Evolutionary conservation across 805 yeast genomes (phyloP).

Genomic region (Candida yuanshanica): DNA sequence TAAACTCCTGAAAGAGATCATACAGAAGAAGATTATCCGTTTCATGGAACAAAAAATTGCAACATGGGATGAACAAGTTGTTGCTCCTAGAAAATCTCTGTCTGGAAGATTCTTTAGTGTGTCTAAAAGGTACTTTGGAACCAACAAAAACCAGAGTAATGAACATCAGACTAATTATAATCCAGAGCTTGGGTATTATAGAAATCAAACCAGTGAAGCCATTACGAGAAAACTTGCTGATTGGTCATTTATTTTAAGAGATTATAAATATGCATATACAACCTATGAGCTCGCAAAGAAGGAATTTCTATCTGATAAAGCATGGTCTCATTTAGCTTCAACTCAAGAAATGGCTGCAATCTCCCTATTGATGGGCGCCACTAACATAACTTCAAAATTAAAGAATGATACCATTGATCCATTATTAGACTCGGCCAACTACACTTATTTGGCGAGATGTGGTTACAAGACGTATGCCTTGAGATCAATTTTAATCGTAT

Average conservation of each 20-base stretch:
- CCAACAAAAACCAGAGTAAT: constrained; percentile 17
- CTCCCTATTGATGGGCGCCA: constrained; percentile 57
- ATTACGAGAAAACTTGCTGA: constrained; percentile 80
- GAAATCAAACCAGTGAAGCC: constrained; percentile 62
- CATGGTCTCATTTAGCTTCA: constrained; percentile 76
- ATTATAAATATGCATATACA: constrained; percentile 76
- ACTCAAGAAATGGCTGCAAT: constrained; percentile 85
- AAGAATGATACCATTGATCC: constrained; percentile 42
- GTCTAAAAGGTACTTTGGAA: constrained; percentile 48
- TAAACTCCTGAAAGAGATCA: constrained; percentile 22
- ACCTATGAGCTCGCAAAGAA: constrained; percentile 78
- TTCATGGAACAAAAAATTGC: constrained; percentile 81
- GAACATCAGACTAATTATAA: constrained; percentile 37
- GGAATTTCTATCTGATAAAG: constrained; percentile 71
- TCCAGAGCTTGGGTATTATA: constrained; percentile 50
- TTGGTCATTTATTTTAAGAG: constrained; percentile 87
- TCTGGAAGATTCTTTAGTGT: constrained; percentile 69
- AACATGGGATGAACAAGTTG: constrained; percentile 78
- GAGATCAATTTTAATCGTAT: constrained; percentile 57
- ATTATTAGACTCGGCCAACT: constrained; percentile 56
- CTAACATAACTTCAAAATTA: constrained; percentile 34
- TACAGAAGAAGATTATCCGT: constrained; percentile 49
- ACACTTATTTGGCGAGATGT: constrained; percentile 69
- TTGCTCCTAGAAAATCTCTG: constrained; percentile 70
- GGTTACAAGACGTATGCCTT: constrained; percentile 65